Evolutionary conservation across 2,329 filamentous ascomycete genomes (phyloP).

Genomic region (Fusarium algeriense): DNA sequence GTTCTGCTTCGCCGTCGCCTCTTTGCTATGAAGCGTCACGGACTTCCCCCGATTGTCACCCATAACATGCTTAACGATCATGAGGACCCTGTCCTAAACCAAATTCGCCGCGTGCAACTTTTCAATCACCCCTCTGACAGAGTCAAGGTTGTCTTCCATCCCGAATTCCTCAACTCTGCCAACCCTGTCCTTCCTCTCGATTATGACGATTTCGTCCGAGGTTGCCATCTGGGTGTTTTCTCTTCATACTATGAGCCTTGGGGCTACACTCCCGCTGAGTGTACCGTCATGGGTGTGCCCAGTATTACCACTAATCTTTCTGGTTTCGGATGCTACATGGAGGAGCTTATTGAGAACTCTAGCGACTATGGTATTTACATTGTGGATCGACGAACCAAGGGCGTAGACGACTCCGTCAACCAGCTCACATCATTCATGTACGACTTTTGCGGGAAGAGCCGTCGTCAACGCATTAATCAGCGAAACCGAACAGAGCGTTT

Average conservation of each 20-base stretch:
- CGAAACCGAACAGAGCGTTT: constrained; percentile 95
- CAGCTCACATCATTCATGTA: constrained; percentile 90
- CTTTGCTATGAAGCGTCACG: constrained; percentile 95
- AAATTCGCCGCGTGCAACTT: constrained; percentile 93
- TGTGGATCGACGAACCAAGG: constrained; percentile 94
- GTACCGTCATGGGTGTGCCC: constrained; percentile 98
- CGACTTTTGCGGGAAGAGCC: constrained; percentile 92
- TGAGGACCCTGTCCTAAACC: constrained; percentile 95
- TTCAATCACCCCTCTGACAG: constrained; percentile 97
- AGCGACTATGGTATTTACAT: constrained; percentile 99
- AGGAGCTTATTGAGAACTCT: constrained; percentile 97
- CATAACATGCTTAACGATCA: constrained; percentile 98
- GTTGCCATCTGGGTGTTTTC: constrained; percentile 95
- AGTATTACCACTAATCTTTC: constrained; percentile 98
- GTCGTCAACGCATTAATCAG: constrained; percentile 98
- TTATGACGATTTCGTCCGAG: constrained; percentile 98
- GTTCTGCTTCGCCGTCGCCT: constrained; percentile 90
- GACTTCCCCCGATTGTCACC: constrained; percentile 93
- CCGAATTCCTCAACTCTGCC: constrained; percentile 94
- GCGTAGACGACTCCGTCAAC: constrained; percentile 96
- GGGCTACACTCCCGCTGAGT: constrained; percentile 98
- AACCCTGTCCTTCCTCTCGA: constrained; percentile 96
- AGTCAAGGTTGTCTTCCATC: constrained; percentile 98
- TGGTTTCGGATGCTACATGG: constrained; percentile 99
- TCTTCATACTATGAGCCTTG: constrained; percentile 99